Evolutionary conservation across 2,329 filamentous ascomycete species (phyloP), one percentile per base, ranked within the genome.

Genomic region (Trichoderma breve): DNA sequence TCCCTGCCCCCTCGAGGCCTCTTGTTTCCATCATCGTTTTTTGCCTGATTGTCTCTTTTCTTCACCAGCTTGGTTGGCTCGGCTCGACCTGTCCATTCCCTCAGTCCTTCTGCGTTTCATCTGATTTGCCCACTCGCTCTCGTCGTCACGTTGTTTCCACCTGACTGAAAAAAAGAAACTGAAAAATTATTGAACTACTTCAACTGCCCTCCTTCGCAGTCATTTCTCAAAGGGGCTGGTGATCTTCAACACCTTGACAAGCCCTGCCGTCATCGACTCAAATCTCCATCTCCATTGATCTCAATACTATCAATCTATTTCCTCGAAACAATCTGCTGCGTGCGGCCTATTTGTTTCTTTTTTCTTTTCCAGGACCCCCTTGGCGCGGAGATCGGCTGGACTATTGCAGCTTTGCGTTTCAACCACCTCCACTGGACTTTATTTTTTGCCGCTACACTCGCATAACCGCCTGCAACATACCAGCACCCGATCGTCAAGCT

Each of bases 221-320:
- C 69, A 71, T 66, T 71, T 58, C 61, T 71, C 69, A 58, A 65
- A 58, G 28, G n/a, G 69, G 69, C 53, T 60, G 62, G 62, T 51
- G 51, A 71, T 60, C 53, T 65, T 71, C 36, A n/a, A n/a, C 69
- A 60, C 28, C 30, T 21, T 32, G 55, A 58, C 30, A 28, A 28
- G 18, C 30, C 26, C 28, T 30, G 15, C 9, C 58, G 21, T 28
- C 68, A 39, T 64, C 60, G 39, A 12, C 47, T 24, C 21, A 21
- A 24, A 53, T 53, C 47, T 53, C 57, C 14, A 30, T 58, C 55
- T 55, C 67, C 12, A 24, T 47, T 14, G 12, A 34, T 36, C 34
- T 36, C 34, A 36, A 15, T 15, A 36, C 34, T 36, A 15, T 36
- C 34, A 36, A 36, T 47, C 47, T 39, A 24, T 64, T 28, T 28